Evolutionary conservation across 176 grass and related monocot genomes (phyloP).

Genomic region (Rhipidocladum racemiflorum): DNA sequence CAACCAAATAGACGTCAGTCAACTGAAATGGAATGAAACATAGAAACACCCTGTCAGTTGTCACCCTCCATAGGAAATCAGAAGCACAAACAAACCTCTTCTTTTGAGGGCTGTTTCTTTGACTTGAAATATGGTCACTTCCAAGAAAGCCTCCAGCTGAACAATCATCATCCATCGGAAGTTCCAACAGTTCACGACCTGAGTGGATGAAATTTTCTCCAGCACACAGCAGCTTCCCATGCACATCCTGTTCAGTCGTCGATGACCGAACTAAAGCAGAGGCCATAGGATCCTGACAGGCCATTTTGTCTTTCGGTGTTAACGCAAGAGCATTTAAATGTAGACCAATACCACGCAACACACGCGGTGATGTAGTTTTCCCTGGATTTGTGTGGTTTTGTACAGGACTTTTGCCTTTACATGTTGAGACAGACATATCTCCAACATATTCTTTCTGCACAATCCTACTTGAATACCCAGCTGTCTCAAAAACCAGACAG

Average conservation of each 20-base stretch:
- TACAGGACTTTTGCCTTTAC: constrained; percentile 53
- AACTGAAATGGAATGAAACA: constrained; percentile 16
- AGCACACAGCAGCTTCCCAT: constrained; percentile 41
- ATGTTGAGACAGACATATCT: constrained; percentile 35
- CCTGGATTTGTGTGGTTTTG: constrained; percentile 37
- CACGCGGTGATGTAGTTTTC: constrained; percentile 36
- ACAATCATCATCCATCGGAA: constrained; percentile 48
- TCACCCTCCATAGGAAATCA: constrained; percentile 1
- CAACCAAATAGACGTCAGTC: constrained; percentile 18
- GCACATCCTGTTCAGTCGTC: constrained; percentile 46
- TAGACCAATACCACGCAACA: constrained; percentile 80
- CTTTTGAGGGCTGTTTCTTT: constrained; percentile 81
- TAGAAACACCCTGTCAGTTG: background rate
- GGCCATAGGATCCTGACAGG: constrained; percentile 32
- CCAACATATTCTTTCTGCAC: constrained; percentile 24
- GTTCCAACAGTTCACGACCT: constrained; percentile 35
- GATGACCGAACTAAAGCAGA: constrained; percentile 44
- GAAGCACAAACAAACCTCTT: constrained; percentile 55
- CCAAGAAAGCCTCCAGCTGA: constrained; percentile 46
- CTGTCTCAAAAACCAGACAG: constrained; percentile 81
- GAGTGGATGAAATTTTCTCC: constrained; percentile 43
- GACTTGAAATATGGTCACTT: constrained; percentile 54
- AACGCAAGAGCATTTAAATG: constrained; percentile 87
- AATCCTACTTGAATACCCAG: constrained; percentile 49
- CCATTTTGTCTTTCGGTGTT: constrained; percentile 62